Conservation (phyloP, 768 basidiomycete species). For the Dictyophora rubrovolvata region DNA sequence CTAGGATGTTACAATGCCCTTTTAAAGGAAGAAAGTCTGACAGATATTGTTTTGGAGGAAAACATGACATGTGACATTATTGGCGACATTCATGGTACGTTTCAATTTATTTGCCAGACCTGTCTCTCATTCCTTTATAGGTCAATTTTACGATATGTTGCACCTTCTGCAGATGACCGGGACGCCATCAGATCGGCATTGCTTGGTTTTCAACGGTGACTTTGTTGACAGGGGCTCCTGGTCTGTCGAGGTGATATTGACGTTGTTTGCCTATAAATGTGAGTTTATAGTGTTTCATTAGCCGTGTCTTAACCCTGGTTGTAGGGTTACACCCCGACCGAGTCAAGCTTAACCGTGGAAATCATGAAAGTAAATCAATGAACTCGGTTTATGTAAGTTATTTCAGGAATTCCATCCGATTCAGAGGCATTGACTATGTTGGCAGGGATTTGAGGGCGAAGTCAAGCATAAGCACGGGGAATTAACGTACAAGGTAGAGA, state of each 20-base stretch:
- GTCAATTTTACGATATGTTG: slow-evolving; percentile 91
- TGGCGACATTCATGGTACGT: slow-evolving; percentile 84
- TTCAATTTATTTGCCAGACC: slow-evolving; percentile 13
- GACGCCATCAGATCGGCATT: slow-evolving; percentile 75
- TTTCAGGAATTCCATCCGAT: slow-evolving; percentile 7
- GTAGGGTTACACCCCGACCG: slow-evolving; percentile 82
- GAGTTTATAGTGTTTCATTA: slow-evolving; percentile 20
- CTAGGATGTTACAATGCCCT: slow-evolving; percentile 75
- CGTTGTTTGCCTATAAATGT: slow-evolving; percentile 95
- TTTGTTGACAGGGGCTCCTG: slow-evolving; percentile 96
- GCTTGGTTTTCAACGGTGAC: slow-evolving; percentile 87
- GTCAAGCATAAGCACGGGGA: slow-evolving; percentile 95
- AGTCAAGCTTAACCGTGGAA: slow-evolving; percentile 93
- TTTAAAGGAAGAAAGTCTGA: slow-evolving; percentile 68
- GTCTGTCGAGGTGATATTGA: slow-evolving; percentile 87
- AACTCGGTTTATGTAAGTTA: slow-evolving; percentile 40
- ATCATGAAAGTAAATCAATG: slow-evolving; percentile 97
- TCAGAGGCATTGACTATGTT: background rate
- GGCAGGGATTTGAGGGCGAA: slow-evolving; percentile 86
- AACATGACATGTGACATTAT: slow-evolving; percentile 87
- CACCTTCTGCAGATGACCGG: slow-evolving; percentile 83
- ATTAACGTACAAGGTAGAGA: slow-evolving; percentile 75
- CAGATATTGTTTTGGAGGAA: slow-evolving; percentile 62
- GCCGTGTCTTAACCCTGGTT: background rate
- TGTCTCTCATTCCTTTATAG: slow-evolving; percentile 27